Evolutionary conservation across 1,284 basidiomycete genomes (phyloP), one percentile per base, ranked within the genome.

Genomic region (Omphalotus olearius): DNA sequence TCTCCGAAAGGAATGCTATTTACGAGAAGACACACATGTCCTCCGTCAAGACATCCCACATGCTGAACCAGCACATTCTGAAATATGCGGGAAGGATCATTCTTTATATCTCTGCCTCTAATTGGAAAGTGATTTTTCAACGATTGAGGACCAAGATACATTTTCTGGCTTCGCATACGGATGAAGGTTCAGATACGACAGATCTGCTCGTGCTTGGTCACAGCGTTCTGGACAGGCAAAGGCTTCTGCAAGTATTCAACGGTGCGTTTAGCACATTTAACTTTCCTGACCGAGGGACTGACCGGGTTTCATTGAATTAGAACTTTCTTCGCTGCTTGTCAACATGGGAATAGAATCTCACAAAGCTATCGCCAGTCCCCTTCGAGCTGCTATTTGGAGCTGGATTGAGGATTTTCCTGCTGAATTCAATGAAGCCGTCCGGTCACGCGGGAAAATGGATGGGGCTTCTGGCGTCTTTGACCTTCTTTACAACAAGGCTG

Each of bases 81-180:
- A 82, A 84, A 62, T 85, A 78, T 59, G 77, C 85, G 5, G 88
- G 90, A 11, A 83, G 86, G 43, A 85, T 96, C 59, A 79, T 97
- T 40, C 95, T 91, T 65, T 87, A 90, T 64, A 78, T 98, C 13
- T 95, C 93, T 6, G 85, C 91, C 0, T 90, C 90, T 17, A 97
- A 98, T 64, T 98, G 94, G 93, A 69, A 73, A 30, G 79, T 91
- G 6, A 87, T 98, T 16, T 80, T 89, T 57, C 71, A 78, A 18
- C 80, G 90, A 16, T 79, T 96, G 53, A 82, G 85, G 52, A 74
- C 75, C 41, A 87, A 89, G 67, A 88, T 94, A 39, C 78, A 79
- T 57, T 78, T 71, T 54, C 76, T 87, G 48, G 83, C 83, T 0
- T 71, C 71, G 2, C 53, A 52, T 42, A 36, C 50, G 2, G 76